Evolutionary conservation across 1,284 basidiomycete genomes (phyloP), one percentile per base, ranked within the genome.

Genomic region (Pascua sp.): DNA sequence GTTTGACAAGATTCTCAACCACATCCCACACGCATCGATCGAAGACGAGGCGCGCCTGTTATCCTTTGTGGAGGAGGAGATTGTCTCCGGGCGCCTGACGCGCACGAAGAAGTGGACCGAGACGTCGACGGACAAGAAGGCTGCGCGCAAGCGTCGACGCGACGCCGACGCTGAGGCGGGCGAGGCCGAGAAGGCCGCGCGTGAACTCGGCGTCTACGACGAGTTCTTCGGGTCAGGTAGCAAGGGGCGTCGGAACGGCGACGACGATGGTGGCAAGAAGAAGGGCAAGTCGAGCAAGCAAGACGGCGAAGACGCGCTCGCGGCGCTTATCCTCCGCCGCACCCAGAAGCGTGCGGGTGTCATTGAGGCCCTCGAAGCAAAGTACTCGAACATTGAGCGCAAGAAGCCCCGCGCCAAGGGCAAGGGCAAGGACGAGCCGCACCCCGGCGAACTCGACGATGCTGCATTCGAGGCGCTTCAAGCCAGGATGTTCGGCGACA

Each of bases 121-220:
- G 45, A 79, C 80, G 50, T 85, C 83, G 56, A 82, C 82, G 42
- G 90, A 96, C 72, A 84, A 86, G 71, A 90, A 88, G 72, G 86
- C 86, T 2, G 84, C 82, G 60, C 81, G 86, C 59, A 83, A 85
- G 24, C 83, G 92, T 47, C 82, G 82, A 77, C 89, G 88, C 73
- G 84, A 86, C 67, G 84, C 86, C 1, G 81, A 85, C 61, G 86
- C 85, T 71, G 91, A 94, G 75, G 90, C 90, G 0, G 79, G 80
- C 51, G 90, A 95, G 68, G 93, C 93, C 1, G 93, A 96, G 72
- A 80, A 84, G 47, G 77, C 88, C 18, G 92, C 93, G 1, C 90
- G 86, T 67, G 90, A 93, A 66, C 78, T 97, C 15, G 93, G 91
- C 11, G 89, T 96, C 9, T 93, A 91, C 88, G 92, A 96, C 58